These are phyloP conservation scores for Citrus inodora DNA, from an alignment of 345 rosid genomes.

Conservation along the genomic window DNA sequence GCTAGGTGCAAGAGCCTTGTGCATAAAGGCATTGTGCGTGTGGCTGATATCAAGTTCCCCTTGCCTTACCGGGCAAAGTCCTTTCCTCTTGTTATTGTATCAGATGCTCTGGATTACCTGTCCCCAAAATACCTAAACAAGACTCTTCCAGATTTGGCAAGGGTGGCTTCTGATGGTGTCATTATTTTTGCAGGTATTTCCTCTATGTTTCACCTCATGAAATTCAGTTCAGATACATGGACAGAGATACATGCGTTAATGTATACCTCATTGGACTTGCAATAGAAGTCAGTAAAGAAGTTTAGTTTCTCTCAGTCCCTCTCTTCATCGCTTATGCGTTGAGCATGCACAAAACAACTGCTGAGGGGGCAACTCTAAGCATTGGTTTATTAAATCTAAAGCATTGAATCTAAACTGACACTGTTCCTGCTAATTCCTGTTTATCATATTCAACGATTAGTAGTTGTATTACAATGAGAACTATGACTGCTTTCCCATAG, in stretches of 20 bases:
- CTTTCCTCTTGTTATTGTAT: constrained; percentile 85
- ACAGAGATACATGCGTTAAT: neutral
- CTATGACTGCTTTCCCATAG: neutral
- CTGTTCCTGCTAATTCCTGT: neutral
- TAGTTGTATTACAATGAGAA: neutral
- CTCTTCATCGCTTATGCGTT: neutral
- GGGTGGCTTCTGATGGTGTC: constrained; percentile 80
- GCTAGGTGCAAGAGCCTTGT: constrained; percentile 75
- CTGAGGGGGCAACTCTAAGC: neutral
- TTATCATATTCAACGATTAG: neutral
- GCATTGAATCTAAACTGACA: neutral
- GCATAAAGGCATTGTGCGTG: constrained; percentile 82
- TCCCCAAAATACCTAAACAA: constrained; percentile 91
- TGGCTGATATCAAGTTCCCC: constrained; percentile 90
- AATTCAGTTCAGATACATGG: neutral
- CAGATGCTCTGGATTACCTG: constrained; percentile 92
- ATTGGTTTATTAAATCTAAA: neutral
- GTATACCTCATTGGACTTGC: neutral
- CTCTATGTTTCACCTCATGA: neutral
- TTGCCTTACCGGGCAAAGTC: constrained; percentile 87
- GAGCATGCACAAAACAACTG: neutral
- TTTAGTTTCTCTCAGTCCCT: neutral
- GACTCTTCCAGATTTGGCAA: constrained; percentile 87
- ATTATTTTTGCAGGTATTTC: constrained; percentile 72
- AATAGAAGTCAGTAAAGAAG: neutral